Conservation (phyloP, 306 rosid species). For the Cucurbita ficifolia region DNA sequence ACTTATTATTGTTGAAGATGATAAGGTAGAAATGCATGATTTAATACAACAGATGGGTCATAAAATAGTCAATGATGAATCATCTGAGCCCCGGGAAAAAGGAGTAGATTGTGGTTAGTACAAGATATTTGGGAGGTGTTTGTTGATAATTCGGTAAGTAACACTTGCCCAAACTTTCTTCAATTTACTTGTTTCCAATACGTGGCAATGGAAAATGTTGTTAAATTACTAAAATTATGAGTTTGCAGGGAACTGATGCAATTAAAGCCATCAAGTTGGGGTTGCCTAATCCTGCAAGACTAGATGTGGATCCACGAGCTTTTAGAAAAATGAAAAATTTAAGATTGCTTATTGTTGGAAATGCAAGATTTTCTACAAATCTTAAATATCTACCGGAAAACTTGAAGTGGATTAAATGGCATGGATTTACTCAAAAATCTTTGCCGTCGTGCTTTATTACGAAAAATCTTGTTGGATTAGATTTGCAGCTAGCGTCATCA, state of each 20-base stretch:
- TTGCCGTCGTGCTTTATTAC: neutral
- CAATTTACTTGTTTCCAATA: neutral
- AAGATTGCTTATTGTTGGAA: neutral
- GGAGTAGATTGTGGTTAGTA: slow-evolving; percentile 5
- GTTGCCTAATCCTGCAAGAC: neutral
- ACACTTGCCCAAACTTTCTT: neutral
- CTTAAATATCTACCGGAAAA: neutral
- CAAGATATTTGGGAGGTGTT: neutral
- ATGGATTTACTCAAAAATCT: neutral
- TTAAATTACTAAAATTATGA: neutral
- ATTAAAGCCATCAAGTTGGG: neutral
- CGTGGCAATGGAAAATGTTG: neutral
- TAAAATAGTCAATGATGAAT: slow-evolving; percentile 9
- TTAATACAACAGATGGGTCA: slow-evolving; percentile 25
- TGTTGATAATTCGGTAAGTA: neutral
- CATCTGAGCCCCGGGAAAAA: neutral
- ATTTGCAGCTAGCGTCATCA: neutral
- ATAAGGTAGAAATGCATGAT: slow-evolving; percentile 8
- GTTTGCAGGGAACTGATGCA: neutral
- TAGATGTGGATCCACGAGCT: neutral
- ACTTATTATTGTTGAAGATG: neutral
- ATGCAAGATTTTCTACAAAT: neutral
- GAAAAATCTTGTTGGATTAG: neutral
- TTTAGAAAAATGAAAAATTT: neutral
- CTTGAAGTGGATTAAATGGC: neutral